Base-by-base conservation (phyloP, 2,329 filamentous ascomycete species). In the Aspergillus glaucus region DNA sequence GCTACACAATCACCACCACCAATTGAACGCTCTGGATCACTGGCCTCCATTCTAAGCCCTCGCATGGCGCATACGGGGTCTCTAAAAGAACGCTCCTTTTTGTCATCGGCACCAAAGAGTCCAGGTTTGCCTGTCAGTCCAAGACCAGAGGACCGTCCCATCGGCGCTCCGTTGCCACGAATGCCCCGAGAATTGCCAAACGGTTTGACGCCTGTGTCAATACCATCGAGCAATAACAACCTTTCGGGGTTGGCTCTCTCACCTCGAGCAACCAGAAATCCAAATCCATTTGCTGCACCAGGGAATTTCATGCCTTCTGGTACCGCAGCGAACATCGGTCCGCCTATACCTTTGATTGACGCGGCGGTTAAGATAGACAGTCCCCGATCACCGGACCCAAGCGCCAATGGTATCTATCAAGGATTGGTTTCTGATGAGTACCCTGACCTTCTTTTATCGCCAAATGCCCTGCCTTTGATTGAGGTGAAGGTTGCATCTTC, bases 401-500 rank as follows among this genome's bases (percentile, higher is more conserved):
- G 64, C 7, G 70, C 75, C 47, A 65, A 41, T 1, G 71, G 75
- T 49, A 81, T 95, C 19, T 94, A 84, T 65, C 85, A 78, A 58
- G 89, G 89, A 1, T 78, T 96, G 19, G 78, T 89, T 4, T 89
- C 86, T 0, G 89, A 95, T 0, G 87, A 95, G 55, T 92, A 90
- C 63, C 90, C 92, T 1, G 87, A 88, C 53, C 77, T 97, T 6
- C 72, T 97, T 19, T 76, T 98, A 2, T 84, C 90, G 8, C 92
- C 93, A 0, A 94, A 95, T 64, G 90, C 91, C 5, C 75, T 98
- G 6, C 87, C 88, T 3, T 88, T 88, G 1, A 86, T 98, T 48
- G 81, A 87, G 54, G 84, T 96, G 43, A 88, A 81, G 64, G 92
- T 96, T 3, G 88, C 90, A 3, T 97, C 93, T 4, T 97, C 93